These are phyloP conservation scores for Periconia digitata DNA, from an alignment of 2,329 filamentous ascomycete genomes.

Conservation along the genomic window DNA sequence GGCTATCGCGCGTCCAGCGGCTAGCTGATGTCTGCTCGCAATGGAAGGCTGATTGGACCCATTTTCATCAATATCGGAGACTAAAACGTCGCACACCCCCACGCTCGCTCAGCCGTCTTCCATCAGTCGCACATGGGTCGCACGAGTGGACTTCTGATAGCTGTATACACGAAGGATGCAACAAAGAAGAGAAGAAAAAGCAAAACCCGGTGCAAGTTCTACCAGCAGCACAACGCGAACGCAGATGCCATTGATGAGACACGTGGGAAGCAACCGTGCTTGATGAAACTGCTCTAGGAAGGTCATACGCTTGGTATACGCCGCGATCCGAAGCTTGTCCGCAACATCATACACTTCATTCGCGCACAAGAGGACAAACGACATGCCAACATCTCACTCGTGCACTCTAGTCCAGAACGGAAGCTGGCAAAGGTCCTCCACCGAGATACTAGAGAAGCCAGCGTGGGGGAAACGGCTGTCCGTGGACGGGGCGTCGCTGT, in stretches of 20 bases:
- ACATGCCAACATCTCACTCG: not conserved
- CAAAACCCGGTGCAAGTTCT: too few species aligned
- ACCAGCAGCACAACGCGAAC: not conserved
- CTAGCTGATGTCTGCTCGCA: not conserved
- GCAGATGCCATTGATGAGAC: not conserved
- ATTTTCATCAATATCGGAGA: too few species aligned
- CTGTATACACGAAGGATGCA: not conserved
- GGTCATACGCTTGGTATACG: not conserved
- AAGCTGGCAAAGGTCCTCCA: constrained; percentile 29
- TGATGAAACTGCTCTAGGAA: not conserved
- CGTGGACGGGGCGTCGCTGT: constrained; percentile 20
- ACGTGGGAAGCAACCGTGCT: not conserved
- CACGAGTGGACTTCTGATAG: too few species aligned
- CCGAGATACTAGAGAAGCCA: constrained; percentile 38
- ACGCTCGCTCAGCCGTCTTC: too few species aligned
- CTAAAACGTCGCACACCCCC: too few species aligned
- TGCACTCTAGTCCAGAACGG: constrained; percentile 29
- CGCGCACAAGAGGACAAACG: not conserved
- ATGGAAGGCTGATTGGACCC: too few species aligned
- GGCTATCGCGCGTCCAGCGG: not conserved
- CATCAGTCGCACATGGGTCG: too few species aligned
- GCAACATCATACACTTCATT: not conserved
- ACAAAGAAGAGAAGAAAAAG: too few species aligned
- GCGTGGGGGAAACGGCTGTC: constrained; percentile 38
- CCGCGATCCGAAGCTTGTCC: not conserved